phyloP scores from a whole-genome alignment of 2,329 filamentous ascomycete genomes.

The Fusarium humuli region DNA sequence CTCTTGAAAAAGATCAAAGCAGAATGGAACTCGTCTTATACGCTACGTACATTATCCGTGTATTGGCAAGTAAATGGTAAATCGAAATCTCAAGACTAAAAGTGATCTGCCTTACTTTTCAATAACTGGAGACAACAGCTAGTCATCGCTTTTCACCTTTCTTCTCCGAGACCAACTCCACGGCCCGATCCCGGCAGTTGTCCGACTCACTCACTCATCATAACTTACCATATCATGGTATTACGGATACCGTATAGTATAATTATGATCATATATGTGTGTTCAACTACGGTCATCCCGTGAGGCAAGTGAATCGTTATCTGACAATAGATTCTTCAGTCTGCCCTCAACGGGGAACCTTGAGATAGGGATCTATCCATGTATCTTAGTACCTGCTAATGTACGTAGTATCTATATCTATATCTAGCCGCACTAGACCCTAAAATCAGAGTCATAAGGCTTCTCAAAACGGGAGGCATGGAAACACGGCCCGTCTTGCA shows the following conservation, averaged over 20 bases:
- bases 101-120: background rate
- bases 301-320: background rate
- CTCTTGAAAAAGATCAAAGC: constrained; percentile 6
- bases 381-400: background rate
- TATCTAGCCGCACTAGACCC: background rate
- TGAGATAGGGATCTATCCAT: background rate
- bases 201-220: background rate
- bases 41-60: background rate
- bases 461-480: constrained; percentile 4
- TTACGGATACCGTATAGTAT: background rate
- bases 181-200: constrained; percentile 27
- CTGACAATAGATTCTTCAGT: background rate
- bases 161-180: constrained; percentile 18
- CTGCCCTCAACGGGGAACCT: background rate
- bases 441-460: background rate
- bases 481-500: constrained; percentile 35
- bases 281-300: background rate
- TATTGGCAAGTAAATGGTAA: background rate
- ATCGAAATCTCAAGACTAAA: background rate
- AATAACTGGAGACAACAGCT: constrained; percentile 1
- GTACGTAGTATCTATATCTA: background rate
- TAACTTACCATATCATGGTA: background rate
- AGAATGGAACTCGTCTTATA: background rate
- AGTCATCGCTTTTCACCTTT: constrained; percentile 10
- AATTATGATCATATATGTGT: background rate